phyloP scores from a whole-genome alignment of 129 eudicot genomes.

The Pseudognaphalium luteoalbum region DNA sequence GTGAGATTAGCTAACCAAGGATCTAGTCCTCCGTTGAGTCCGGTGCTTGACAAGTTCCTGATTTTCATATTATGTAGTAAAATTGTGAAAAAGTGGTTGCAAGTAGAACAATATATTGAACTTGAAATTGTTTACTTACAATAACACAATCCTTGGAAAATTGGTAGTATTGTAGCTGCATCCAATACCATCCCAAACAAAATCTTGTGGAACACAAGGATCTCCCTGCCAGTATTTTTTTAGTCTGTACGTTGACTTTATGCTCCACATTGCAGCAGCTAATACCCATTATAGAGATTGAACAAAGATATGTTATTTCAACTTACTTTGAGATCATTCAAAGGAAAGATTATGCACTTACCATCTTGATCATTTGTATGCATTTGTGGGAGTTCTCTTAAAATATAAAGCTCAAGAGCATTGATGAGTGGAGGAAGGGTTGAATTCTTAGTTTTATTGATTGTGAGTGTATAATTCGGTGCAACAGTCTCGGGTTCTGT shows the following conservation, averaged over 20 bases:
- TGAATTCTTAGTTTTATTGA: slow-evolving; percentile 39
- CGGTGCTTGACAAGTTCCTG: slow-evolving; percentile 54
- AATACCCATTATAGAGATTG: neutral
- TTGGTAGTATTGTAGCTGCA: slow-evolving; percentile 33
- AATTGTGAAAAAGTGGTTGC: neutral
- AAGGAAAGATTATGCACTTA: slow-evolving; percentile 19
- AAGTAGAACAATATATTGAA: neutral
- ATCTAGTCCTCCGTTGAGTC: slow-evolving; percentile 45
- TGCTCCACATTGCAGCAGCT: slow-evolving; percentile 41
- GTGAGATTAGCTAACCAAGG: slow-evolving; percentile 48
- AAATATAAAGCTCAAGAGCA: slow-evolving; percentile 44
- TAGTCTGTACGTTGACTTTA: slow-evolving; percentile 35
- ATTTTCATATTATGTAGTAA: neutral
- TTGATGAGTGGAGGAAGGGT: slow-evolving; percentile 54
- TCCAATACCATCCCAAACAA: slow-evolving; percentile 42
- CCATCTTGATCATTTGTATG: slow-evolving; percentile 45
- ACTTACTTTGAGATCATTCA: neutral
- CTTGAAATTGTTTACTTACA: slow-evolving; percentile 29
- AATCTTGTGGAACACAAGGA: slow-evolving; percentile 49
- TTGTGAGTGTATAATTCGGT: slow-evolving; percentile 21
- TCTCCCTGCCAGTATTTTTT: slow-evolving; percentile 61
- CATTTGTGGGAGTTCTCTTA: slow-evolving; percentile 23
- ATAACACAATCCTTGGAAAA: slow-evolving; percentile 24
- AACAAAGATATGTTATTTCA: neutral
- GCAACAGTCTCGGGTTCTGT: slow-evolving; percentile 6